Evolutionary conservation across 2,329 filamentous ascomycete genomes (phyloP).

Genomic region (Incumbomyces lentus): DNA sequence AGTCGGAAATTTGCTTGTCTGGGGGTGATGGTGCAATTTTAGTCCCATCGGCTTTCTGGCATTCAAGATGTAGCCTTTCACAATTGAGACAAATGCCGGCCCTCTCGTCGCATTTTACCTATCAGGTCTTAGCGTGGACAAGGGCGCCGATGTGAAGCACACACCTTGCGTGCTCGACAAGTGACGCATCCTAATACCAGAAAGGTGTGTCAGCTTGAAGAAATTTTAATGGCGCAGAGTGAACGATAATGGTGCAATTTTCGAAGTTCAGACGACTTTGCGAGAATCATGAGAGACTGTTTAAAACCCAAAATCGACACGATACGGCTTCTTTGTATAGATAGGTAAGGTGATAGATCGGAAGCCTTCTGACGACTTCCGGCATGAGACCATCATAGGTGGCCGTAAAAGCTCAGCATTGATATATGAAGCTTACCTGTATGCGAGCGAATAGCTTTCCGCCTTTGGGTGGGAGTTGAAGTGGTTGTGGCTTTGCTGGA

Average conservation of each 20-base stretch:
- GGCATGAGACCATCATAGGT: background rate
- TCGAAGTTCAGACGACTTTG: background rate
- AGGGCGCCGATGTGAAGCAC: background rate
- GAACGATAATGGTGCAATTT: slow-evolving; percentile 4
- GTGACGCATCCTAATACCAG: slow-evolving; percentile 3
- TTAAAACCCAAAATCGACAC: too few relatives aligned
- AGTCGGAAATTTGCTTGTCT: background rate
- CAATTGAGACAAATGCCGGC: slow-evolving; percentile 10
- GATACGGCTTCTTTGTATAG: background rate
- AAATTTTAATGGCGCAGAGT: background rate
- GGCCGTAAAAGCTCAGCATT: background rate
- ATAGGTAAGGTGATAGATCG: background rate
- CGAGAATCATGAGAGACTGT: too few relatives aligned
- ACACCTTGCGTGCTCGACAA: slow-evolving; percentile 8
- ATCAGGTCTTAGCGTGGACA: background rate
- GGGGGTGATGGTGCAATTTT: background rate
- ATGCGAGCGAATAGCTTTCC: slow-evolving; percentile 7
- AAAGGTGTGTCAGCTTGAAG: background rate
- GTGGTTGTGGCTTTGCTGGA: background rate
- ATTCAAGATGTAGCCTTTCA: slow-evolving; percentile 38
- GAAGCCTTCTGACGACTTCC: too few relatives aligned
- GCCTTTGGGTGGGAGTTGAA: background rate
- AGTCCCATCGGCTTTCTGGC: slow-evolving; percentile 29
- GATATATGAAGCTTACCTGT: background rate
- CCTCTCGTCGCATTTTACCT: slow-evolving; percentile 11